phyloP scores from a whole-genome alignment of 2,329 filamentous ascomycete species.

The Trichoderma oligosporum region DNA sequence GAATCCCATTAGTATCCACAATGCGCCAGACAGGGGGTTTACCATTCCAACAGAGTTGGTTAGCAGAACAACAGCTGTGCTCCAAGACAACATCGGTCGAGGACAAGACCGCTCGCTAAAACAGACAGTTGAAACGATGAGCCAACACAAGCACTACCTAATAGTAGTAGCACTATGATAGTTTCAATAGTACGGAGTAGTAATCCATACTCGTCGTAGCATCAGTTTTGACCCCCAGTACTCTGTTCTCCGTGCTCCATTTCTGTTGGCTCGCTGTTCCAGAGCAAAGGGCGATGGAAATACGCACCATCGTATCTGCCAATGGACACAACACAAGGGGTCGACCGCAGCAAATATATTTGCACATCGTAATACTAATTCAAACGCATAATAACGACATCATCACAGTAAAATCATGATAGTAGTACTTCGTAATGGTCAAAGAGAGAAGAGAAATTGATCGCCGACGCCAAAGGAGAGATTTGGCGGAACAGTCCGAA shows the following conservation, averaged over 20 bases:
- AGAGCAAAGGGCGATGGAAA: neutral
- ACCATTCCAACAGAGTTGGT: neutral
- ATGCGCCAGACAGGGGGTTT: neutral
- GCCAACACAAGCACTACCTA: neutral
- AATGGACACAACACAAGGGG: conserved; percentile 3
- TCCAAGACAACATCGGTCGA: neutral
- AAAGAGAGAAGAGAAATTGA: conserved; percentile 11
- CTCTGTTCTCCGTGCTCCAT: too few relatives aligned
- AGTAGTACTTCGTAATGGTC: too few relatives aligned
- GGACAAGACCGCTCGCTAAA: neutral
- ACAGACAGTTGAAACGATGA: neutral
- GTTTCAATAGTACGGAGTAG: neutral
- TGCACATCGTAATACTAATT: neutral
- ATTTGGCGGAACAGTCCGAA: conserved; percentile 17
- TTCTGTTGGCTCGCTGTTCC: neutral
- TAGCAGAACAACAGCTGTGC: neutral
- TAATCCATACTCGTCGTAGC: neutral
- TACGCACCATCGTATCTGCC: neutral
- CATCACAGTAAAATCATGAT: neutral
- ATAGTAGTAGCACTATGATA: neutral
- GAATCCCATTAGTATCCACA: conserved; percentile 5
- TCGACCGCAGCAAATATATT: neutral
- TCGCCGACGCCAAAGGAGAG: conserved; percentile 5
- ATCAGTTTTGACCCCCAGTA: neutral
- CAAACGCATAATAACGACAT: conserved; percentile 9